Conservation (phyloP, 1,139 yeast species). For the Sugiyamaella grinbergsii region DNA sequence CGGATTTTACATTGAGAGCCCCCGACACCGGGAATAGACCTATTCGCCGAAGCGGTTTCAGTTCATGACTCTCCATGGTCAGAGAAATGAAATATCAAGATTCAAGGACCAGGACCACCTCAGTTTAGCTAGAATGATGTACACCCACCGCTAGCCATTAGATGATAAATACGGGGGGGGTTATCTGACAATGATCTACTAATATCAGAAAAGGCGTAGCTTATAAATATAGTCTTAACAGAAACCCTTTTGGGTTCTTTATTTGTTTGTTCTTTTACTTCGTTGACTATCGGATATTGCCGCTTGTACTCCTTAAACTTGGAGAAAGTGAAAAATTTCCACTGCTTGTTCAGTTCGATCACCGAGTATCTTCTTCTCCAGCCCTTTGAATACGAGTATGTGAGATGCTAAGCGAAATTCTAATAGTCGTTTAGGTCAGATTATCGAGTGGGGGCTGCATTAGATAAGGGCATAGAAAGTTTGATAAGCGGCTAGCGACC, state of each 20-base stretch:
- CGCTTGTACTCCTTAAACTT: no score
- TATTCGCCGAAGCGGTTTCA: neutral
- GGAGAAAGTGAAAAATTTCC: no score
- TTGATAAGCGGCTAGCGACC: neutral
- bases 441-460: neutral
- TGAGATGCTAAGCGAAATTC: neutral
- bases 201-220: no score
- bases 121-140: neutral
- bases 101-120: neutral
- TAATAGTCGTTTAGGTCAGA: neutral
- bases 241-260: no score
- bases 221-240: no score
- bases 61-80: conserved; percentile 2
- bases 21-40: neutral
- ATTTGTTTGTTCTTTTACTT: no score
- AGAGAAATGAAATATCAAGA: neutral
- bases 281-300: no score
- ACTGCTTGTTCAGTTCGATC: neutral
- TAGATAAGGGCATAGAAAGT: neutral
- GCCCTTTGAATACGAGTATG: neutral
- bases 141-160: no score
- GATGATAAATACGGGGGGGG: no score
- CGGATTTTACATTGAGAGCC: neutral
- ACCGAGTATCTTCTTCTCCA: no score
- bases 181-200: no score